Evolutionary conservation across 306 rosid genomes (phyloP).

Genomic region (Senna siamea): DNA sequence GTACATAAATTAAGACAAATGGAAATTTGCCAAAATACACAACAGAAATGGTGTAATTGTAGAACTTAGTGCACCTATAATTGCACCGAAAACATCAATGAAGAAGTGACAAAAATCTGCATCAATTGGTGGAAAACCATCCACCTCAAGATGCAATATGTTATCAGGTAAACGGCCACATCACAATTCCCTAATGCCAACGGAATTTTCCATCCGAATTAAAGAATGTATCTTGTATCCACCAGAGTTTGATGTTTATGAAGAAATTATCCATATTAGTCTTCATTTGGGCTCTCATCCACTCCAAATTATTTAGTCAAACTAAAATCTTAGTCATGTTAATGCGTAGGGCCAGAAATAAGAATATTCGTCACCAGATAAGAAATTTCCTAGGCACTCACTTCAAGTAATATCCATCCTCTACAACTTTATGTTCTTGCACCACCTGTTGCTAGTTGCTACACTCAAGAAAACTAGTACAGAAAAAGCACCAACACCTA

Average conservation of each 20-base stretch:
- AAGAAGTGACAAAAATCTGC: neutral
- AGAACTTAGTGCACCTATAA: neutral
- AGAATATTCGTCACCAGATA: neutral
- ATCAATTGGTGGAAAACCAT: no score
- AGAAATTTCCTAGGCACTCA: neutral
- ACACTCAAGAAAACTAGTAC: neutral
- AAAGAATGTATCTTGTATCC: neutral
- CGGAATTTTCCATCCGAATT: no score
- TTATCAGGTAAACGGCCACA: neutral
- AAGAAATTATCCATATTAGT: neutral
- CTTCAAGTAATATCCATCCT: neutral
- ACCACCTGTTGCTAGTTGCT: neutral
- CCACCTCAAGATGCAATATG: no score
- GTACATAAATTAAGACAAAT: neutral
- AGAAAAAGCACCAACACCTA: neutral
- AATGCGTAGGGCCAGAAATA: no score
- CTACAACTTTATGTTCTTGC: neutral
- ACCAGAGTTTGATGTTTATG: neutral
- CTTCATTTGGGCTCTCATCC: neutral
- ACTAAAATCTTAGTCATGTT: no score
- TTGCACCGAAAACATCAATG: neutral
- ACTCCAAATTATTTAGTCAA: no score
- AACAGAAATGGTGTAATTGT: neutral
- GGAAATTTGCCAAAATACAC: neutral
- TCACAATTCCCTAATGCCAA: constrained; percentile 1